Base-by-base conservation (phyloP, 2,329 filamentous ascomycete species). In the Zarea fungicola region DNA sequence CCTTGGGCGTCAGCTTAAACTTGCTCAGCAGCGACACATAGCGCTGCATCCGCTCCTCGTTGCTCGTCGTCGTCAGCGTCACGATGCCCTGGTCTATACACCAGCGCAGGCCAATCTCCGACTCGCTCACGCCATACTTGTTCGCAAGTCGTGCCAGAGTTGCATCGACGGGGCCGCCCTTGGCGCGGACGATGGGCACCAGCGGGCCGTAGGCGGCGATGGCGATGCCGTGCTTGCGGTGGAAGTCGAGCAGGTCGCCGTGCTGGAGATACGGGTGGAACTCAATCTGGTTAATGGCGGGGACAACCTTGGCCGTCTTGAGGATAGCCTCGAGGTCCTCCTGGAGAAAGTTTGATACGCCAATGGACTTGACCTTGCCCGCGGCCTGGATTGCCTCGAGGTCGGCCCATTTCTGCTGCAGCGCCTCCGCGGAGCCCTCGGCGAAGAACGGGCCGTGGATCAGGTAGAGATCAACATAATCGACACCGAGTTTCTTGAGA, bases 281-380 rank as follows among this genome's bases (percentile, higher is more conserved):
- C 70, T 92, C 87, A 60, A 92, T 86, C 73, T 93, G 87, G 70
- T 92, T 91, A 53, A 87, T 77, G 6, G 79, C 82, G 1, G 88
- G 88, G 3, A 71, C 62, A 52, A 85, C 63, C 56, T 75, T 77
- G 43, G 83, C 82, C 5, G 81, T 80, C 61, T 75, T 63, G 2
- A 84, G 68, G 35, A 84, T 61, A 3, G 68, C 60, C 61, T 84
- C 76, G 18, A 85, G 65, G 55, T 85, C 70, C 36, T 68, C 60
- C 56, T 74, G 68, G 26, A 78, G 59, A 60, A 86, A 92, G 70
- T 92, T 93, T 59, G 84, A 88, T 13, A 93, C 83, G 44, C 88
- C 88, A 56, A 93, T 89, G 49, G 83, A 81, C 55, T 74, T 77
- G 42, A 80, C 82, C 52, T 78, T 78, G 54, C 85, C 85, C 2